These are phyloP conservation scores for Ramaria sp. DNA, from an alignment of 768 basidiomycete species.

Conservation along the genomic window DNA sequence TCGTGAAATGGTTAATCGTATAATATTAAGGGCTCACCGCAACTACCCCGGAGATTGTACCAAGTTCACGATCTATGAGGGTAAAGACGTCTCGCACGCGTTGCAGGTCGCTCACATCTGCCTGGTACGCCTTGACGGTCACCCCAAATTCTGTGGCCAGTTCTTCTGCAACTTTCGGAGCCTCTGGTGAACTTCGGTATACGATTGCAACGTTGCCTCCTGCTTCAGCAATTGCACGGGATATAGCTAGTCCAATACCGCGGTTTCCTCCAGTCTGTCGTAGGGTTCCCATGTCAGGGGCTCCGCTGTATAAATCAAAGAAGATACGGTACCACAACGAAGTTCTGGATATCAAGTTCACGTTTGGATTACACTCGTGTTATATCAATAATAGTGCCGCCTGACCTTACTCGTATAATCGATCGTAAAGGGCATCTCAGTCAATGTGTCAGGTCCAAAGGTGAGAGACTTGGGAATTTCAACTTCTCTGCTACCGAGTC, in stretches of 20 bases:
- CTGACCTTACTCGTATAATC: slow-evolving; percentile 7
- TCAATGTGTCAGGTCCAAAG: neutral
- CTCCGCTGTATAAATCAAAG: neutral
- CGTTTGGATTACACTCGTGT: neutral
- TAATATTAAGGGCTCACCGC: neutral
- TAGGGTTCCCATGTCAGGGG: neutral
- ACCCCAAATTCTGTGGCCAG: slow-evolving; percentile 4
- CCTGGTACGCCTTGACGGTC: slow-evolving; percentile 2
- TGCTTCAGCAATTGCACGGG: slow-evolving; percentile 3
- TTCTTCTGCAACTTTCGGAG: slow-evolving; percentile 3
- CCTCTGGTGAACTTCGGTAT: neutral
- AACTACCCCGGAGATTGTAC: slow-evolving; percentile 1
- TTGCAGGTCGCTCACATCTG: slow-evolving; percentile 7
- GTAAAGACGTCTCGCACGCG: neutral
- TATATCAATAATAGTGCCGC: no score
- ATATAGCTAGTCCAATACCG: slow-evolving; percentile 7
- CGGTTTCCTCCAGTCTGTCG: slow-evolving; percentile 7
- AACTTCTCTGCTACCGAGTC: neutral
- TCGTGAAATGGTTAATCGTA: neutral
- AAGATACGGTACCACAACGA: slow-evolving; percentile 4
- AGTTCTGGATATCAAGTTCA: neutral
- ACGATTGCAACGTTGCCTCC: slow-evolving; percentile 8
- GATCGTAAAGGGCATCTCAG: slow-evolving; percentile 2
- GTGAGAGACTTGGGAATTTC: neutral
- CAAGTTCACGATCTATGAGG: slow-evolving; percentile 1